Evolutionary conservation across 176 grass and related monocot species (phyloP).

Genomic region (Cenchrus fungigraminus): DNA sequence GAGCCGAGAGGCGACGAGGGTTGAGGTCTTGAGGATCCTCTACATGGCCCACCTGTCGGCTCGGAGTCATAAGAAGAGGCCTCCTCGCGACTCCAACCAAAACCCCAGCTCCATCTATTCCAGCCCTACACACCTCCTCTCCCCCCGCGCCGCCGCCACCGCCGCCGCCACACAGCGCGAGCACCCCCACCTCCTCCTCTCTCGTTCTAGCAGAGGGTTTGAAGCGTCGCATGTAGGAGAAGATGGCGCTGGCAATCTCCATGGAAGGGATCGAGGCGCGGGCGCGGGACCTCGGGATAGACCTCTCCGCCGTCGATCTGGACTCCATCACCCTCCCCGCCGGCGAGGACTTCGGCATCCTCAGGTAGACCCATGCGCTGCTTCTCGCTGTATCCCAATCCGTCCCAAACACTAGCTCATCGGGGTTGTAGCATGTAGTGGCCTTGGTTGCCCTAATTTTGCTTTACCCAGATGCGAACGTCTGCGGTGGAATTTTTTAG

Average conservation of each 20-base stretch:
- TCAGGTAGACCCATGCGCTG: constrained; percentile 41
- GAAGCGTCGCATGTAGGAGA: constrained; percentile 35
- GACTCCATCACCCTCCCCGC: constrained; percentile 70
- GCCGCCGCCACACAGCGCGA: background rate
- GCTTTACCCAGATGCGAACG: constrained; percentile 7
- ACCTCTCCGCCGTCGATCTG: constrained; percentile 63
- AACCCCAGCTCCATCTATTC: constrained; percentile 38
- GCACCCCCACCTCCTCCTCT: background rate
- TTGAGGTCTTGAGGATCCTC: background rate
- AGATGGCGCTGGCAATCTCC: constrained; percentile 59
- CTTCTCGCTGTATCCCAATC: background rate
- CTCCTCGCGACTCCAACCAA: constrained; percentile 10
- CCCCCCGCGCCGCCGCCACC: background rate
- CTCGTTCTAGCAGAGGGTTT: constrained; percentile 5
- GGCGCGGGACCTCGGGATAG: constrained; percentile 54
- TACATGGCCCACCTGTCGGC: background rate
- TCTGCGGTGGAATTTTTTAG: background rate
- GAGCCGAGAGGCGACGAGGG: background rate
- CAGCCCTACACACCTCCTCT: background rate
- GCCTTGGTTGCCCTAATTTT: background rate
- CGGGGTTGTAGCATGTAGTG: background rate
- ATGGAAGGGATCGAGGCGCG: constrained; percentile 69
- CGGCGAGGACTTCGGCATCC: constrained; percentile 75
- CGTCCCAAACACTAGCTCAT: background rate
- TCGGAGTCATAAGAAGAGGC: background rate